These are phyloP conservation scores for Ecytonucleospora hepatopenaei DNA, from an alignment of 371 early-diverging fungal species.

Conservation along the genomic window DNA sequence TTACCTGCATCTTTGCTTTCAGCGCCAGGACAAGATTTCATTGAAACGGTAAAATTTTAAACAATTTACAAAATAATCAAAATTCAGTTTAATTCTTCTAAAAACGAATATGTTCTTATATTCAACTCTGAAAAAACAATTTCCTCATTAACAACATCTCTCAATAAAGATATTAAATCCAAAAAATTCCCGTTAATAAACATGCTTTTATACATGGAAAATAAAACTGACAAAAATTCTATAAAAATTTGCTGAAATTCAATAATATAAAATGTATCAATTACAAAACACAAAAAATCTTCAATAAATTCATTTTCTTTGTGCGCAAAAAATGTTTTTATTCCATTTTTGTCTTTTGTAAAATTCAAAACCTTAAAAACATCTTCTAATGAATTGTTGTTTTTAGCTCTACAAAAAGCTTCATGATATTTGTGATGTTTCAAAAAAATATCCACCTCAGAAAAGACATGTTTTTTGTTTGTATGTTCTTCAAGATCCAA, in stretches of 20 bases:
- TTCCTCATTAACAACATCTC: conserved; percentile 27
- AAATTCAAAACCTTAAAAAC: conserved; percentile 32
- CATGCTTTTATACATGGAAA: conserved; percentile 22
- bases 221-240: conserved; percentile 23
- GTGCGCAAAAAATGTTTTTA: conserved; percentile 25
- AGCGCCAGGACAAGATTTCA: conserved; percentile 60
- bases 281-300: conserved; percentile 22
- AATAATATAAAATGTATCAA: conserved; percentile 27
- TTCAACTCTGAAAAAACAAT: conserved; percentile 30
- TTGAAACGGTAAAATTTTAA: not conserved
- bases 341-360: conserved; percentile 15
- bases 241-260: conserved; percentile 27
- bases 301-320: conserved; percentile 13
- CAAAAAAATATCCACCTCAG: conserved; percentile 22
- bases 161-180: conserved; percentile 11
- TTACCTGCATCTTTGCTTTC: conserved; percentile 77
- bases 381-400: conserved; percentile 15
- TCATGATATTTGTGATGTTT: conserved; percentile 28
- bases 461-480: not conserved
- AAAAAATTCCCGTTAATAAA: conserved; percentile 10
- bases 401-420: conserved; percentile 13
- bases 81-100: not conserved
- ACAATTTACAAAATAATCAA: not conserved
- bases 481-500: conserved; percentile 20
- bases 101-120: conserved; percentile 26